Conservation (phyloP, 768 basidiomycete species). For the Lentinula sp. region DNA sequence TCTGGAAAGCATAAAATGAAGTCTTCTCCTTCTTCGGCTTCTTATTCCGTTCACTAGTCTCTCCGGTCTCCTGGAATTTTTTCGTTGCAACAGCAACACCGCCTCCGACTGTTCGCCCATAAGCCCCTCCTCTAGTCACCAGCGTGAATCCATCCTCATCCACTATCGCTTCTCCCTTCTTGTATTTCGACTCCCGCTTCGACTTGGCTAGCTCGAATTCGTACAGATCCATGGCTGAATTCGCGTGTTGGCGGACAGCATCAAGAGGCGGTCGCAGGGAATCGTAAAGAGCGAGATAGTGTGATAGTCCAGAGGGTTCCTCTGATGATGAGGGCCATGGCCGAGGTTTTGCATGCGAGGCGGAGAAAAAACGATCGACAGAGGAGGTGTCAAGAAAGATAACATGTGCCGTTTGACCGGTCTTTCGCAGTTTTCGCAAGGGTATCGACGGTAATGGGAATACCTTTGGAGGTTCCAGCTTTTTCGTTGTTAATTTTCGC, state of each 20-base stretch:
- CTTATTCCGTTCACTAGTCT: slow-evolving; percentile 39
- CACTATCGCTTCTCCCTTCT: slow-evolving; percentile 82
- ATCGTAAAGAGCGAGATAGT: slow-evolving; percentile 61
- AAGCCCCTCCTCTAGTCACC: slow-evolving; percentile 87
- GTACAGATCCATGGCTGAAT: slow-evolving; percentile 69
- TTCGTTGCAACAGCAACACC: slow-evolving; percentile 63
- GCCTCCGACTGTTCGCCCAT: slow-evolving; percentile 83
- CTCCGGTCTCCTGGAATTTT: slow-evolving; percentile 54
- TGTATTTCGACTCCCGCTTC: slow-evolving; percentile 54
- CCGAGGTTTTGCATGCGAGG: slow-evolving; percentile 41
- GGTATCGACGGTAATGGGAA: slow-evolving; percentile 50
- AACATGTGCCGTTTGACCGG: slow-evolving; percentile 70
- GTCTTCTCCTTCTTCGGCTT: slow-evolving; percentile 64
- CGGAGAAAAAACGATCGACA: slow-evolving; percentile 55
- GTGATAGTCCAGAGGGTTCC: slow-evolving; percentile 62
- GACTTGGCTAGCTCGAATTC: slow-evolving; percentile 64
- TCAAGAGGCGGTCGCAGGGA: slow-evolving; percentile 73
- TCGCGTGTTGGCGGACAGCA: slow-evolving; percentile 69
- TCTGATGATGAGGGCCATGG: slow-evolving; percentile 58
- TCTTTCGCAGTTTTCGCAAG: slow-evolving; percentile 52
- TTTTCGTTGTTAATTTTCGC: slow-evolving; percentile 26
- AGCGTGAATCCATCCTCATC: slow-evolving; percentile 95
- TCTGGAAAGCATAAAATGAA: slow-evolving; percentile 87
- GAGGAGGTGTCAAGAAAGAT: slow-evolving; percentile 65
- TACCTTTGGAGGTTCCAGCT: slow-evolving; percentile 38